Evolutionary conservation across 2,329 filamentous ascomycete genomes (phyloP).

Genomic region (Aureobasidium sp.): DNA sequence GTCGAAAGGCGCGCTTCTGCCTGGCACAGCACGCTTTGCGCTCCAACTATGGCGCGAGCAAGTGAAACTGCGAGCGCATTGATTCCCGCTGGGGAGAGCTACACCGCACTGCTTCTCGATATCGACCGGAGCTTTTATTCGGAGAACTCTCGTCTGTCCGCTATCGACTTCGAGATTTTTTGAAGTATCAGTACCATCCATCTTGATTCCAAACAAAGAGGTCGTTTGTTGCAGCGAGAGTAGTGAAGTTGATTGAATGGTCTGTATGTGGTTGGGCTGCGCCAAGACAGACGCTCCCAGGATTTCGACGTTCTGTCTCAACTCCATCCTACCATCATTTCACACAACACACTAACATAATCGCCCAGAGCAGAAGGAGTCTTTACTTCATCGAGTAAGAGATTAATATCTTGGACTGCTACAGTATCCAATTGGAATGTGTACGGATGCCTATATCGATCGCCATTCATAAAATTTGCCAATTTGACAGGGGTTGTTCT

Average conservation of each 20-base stretch:
- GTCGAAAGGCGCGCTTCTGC: slow-evolving; percentile 88
- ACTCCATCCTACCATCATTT: neutral
- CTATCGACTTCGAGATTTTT: neutral
- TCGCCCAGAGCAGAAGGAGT: too few relatives aligned
- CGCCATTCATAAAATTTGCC: too few relatives aligned
- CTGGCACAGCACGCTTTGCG: slow-evolving; percentile 86
- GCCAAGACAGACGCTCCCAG: neutral
- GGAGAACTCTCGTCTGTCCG: slow-evolving; percentile 68
- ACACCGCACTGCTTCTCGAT: slow-evolving; percentile 96
- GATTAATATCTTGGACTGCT: neutral
- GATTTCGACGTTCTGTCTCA: neutral
- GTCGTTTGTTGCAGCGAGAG: neutral
- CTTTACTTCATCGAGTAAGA: neutral
- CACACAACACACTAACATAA: neutral
- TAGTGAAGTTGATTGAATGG: neutral
- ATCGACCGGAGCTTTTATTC: slow-evolving; percentile 90
- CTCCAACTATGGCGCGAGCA: slow-evolving; percentile 96
- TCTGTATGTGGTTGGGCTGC: neutral
- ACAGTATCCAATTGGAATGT: too few relatives aligned
- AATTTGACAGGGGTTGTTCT: too few relatives aligned
- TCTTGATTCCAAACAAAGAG: neutral
- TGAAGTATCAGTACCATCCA: neutral
- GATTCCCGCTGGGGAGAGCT: slow-evolving; percentile 81
- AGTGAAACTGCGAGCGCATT: slow-evolving; percentile 86
- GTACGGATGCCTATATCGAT: too few relatives aligned